Evolutionary conservation across 352 stramenopile species (phyloP).

Genomic region (Globisporangium paroecandrum): DNA sequence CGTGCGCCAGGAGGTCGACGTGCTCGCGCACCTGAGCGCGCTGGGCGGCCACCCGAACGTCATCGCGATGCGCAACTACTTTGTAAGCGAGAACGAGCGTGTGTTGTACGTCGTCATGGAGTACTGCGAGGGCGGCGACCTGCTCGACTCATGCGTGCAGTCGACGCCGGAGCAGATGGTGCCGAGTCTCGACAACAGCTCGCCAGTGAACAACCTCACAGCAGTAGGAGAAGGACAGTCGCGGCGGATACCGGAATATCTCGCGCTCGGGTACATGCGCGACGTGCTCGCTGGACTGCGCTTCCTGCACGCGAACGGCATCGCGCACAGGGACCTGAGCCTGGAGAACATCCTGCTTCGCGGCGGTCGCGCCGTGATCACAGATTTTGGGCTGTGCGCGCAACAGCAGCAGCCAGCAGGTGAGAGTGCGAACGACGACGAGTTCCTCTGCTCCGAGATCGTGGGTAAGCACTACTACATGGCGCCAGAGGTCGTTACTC

Average conservation of each 20-base stretch:
- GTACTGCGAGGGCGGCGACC: conserved; percentile 70
- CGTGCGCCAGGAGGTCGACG: conserved; percentile 65
- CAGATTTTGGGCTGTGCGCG: conserved; percentile 69
- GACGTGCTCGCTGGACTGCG: conserved; percentile 65
- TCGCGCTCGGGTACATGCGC: conserved; percentile 51
- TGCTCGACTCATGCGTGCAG: conserved; percentile 57
- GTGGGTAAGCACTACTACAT: conserved; percentile 97
- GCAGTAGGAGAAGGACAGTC: conserved; percentile 10
- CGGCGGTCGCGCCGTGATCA: conserved; percentile 50
- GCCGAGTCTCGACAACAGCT: conserved; percentile 11
- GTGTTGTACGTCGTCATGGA: conserved; percentile 73
- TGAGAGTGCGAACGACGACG: conserved; percentile 20
- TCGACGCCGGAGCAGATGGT: not conserved
- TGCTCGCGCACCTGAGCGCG: conserved; percentile 46
- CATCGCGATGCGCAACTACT: conserved; percentile 66
- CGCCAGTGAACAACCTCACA: not conserved
- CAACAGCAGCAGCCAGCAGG: conserved; percentile 42
- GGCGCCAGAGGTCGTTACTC: conserved; percentile 90
- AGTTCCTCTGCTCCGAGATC: conserved; percentile 52
- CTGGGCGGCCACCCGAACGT: conserved; percentile 69
- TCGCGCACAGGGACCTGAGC: conserved; percentile 93
- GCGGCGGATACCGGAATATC: conserved; percentile 35
- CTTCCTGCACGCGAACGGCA: conserved; percentile 65
- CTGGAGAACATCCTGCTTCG: conserved; percentile 96
- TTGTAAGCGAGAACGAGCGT: conserved; percentile 41